Evolutionary conservation across 2,329 filamentous ascomycete genomes (phyloP), one percentile per base, ranked within the genome.

Genomic region (Knufia petricola): DNA sequence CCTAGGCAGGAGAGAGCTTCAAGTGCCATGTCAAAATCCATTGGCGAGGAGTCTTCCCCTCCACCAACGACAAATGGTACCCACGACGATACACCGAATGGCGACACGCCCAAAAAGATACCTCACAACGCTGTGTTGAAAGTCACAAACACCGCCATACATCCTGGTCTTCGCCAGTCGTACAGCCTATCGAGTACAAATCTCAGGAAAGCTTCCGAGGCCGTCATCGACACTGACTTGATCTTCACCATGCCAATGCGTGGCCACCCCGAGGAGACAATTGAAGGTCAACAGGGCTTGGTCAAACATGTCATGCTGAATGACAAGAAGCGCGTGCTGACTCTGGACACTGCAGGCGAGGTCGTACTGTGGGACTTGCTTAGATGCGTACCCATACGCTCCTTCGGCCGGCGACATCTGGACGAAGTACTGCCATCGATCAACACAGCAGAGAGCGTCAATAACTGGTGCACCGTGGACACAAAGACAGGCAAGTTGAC

Each of bases 391-490:
- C 87, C 87, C 0, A 81, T 96, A 48, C 78, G 87, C 64, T 87
- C 84, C n/a, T 98, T 92, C 65, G 92, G 92, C 37, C 95, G 95
- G 69, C 80, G 84, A 38, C 86, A 96, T 66, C 75, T 98, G 2
- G 90, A 96, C 61, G 90, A 96, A 63, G 87, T 98, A 7, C 84
- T 88, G 51, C 81, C 82, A 0, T 77, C 88, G 60, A 78, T 95
- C 48, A 95, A 95, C 61, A 95, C 87, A 0, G 76, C 79, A 12
- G 88, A 95, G 63, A 89, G 83, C 26, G 87, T 96, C 32, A 85
- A 90, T 3, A 90, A 94, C 47, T 98, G 92, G 92, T 98, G 92
- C 63, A 87, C 87, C 1, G 85, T 96, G 46, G 88, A 98, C 61
- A 89, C 90, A 17, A 84, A 90, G 58, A 96, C 90, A 3, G 92